Evolutionary conservation across 2,329 filamentous ascomycete genomes (phyloP).

Genomic region (Aspergillus fumigatus): DNA sequence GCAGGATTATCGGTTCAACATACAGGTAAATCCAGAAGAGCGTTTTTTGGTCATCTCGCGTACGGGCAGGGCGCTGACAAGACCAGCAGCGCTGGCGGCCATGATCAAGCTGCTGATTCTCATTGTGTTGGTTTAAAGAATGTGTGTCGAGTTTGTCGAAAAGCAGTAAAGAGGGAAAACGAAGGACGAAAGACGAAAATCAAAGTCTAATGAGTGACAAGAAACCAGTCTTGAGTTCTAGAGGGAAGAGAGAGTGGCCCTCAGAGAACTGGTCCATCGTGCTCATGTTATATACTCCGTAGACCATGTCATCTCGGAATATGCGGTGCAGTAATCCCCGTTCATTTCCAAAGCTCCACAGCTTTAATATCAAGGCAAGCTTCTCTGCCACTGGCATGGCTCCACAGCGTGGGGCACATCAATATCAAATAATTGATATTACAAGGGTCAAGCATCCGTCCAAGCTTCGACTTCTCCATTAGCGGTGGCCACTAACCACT

Average conservation of each 20-base stretch:
- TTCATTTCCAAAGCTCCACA: background rate
- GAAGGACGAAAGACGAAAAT: slow-evolving; percentile 10
- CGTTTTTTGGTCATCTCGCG: slow-evolving; percentile 23
- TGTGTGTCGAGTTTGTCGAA: slow-evolving; percentile 22
- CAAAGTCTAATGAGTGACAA: slow-evolving; percentile 6
- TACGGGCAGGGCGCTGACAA: slow-evolving; percentile 23
- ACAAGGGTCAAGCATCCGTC: background rate
- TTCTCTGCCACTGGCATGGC: background rate
- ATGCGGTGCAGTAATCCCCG: background rate
- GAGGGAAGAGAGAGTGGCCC: background rate
- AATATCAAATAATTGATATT: background rate
- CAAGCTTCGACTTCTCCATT: background rate
- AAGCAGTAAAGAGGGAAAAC: slow-evolving; percentile 1
- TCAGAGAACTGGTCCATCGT: background rate
- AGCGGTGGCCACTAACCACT: background rate
- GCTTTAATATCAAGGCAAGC: background rate
- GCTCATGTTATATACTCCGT: background rate
- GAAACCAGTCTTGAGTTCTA: slow-evolving; percentile 19
- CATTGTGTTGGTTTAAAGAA: slow-evolving; percentile 21
- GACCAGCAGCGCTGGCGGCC: slow-evolving; percentile 24
- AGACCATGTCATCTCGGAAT: background rate
- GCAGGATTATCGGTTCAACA: background rate
- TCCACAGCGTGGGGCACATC: background rate
- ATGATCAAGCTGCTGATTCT: slow-evolving; percentile 26
- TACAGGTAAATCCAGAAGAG: slow-evolving; percentile 24